Base-by-base conservation (phyloP, 352 stramenopile genomes). In the Globisporangium apiculatum region DNA sequence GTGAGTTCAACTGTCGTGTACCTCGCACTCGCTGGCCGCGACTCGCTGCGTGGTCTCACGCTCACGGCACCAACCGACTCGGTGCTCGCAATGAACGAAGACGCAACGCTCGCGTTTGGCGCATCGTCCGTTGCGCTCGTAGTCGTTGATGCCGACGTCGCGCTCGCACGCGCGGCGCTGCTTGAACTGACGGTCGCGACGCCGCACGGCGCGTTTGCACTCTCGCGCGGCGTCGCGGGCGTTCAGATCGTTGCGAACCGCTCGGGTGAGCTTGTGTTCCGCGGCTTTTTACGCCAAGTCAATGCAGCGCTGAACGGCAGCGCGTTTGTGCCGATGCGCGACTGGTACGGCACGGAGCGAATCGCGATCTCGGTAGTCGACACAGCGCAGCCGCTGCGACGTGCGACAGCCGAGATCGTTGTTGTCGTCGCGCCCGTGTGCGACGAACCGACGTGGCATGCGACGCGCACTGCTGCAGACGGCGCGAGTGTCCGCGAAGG, bases 331-430 rank as follows among this genome's bases (percentile, higher is more conserved):
- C 77, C 79, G 51, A 49, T 55, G 5, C 40, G 14, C 43, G 62
- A 91, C 61, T 91, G 79, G 75, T 86, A 75, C 36, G 83, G 83
- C 8, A 61, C 75, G 5, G 77, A 90, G 17, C 53, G 70, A n/a
- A 42, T 90, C 24, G 54, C 38, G 18, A 41, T 91, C 7, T 66
- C 55, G 0, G 66, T 73, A 24, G 36, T 68, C n/a, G 65, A 76
- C 42, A 53, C 58, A 14, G 38, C 52, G 53, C 59, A 40, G 8
- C 38, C 41, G 17, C 41, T 49, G 36, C 51, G 64, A 41, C 35
- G 12, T 48, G 53, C 54, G 7, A 56, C 53, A 1, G 49, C 54
- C 3, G 57, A 55, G 6, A 49, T 87, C 14, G 72, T 67, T 12
- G 48, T 88, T 10, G 76, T 71, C 51, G 67, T 89, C 35, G 11